These are phyloP conservation scores for Colletotrichum australisinense DNA, from an alignment of 2,329 filamentous ascomycete genomes.

Conservation along the genomic window DNA sequence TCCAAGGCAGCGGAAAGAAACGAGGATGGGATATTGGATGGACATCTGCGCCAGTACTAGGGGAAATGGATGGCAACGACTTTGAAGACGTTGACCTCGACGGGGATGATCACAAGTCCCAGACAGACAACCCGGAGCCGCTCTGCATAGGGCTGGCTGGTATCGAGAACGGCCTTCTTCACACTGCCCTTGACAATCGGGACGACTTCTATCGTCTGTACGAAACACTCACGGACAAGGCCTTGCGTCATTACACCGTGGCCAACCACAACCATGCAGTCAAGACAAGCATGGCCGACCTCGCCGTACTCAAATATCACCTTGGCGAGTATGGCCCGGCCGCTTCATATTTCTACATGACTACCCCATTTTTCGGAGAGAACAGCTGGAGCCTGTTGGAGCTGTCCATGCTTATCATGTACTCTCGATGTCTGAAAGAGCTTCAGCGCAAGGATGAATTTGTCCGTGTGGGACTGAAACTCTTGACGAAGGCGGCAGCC, in stretches of 20 bases:
- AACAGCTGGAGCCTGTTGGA: constrained; percentile 85
- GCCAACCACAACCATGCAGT: constrained; percentile 83
- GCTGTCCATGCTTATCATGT: constrained; percentile 86
- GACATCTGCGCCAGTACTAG: constrained; percentile 67
- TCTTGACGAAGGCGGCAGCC: constrained; percentile 75
- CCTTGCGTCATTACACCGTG: constrained; percentile 84
- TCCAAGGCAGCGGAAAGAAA: constrained; percentile 79
- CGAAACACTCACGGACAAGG: constrained; percentile 84
- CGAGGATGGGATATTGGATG: constrained; percentile 83
- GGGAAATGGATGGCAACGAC: constrained; percentile 54
- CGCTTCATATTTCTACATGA: constrained; percentile 80
- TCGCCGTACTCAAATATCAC: constrained; percentile 86
- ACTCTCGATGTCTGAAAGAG: constrained; percentile 83
- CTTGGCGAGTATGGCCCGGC: constrained; percentile 80
- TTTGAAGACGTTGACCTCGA: constrained; percentile 71
- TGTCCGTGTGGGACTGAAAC: constrained; percentile 77
- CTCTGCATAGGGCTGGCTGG: constrained; percentile 46
- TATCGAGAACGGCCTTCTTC: constrained; percentile 67
- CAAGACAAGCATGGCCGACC: constrained; percentile 82
- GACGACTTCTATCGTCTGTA: constrained; percentile 76
- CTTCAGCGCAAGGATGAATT: constrained; percentile 83
- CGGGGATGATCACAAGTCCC: constrained; percentile 46
- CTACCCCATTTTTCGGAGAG: constrained; percentile 83
- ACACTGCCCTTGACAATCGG: constrained; percentile 69
- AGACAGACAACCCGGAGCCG: constrained; percentile 30